Percentiles rank a stretch among this genome's conserved stretches.
Evolutionary conservation across 225 moss, liverwort and hornwort species (phyloP).

Genomic region (Ulota crispa): DNA sequence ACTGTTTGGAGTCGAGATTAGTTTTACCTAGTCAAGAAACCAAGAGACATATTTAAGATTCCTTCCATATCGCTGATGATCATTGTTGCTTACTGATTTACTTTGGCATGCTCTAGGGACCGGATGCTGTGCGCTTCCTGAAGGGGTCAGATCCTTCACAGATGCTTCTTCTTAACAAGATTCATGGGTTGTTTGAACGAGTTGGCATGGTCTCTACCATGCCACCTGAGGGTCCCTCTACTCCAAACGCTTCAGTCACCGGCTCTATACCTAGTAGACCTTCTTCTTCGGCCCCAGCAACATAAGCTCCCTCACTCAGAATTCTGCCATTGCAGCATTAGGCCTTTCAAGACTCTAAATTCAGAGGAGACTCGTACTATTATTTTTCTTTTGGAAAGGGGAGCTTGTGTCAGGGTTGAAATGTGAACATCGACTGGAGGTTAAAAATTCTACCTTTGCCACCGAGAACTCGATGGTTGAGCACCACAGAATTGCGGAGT

Average conservation of each 20-base stretch:
- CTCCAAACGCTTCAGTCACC: slow-evolving; percentile 42
- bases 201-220: slow-evolving; percentile 70
- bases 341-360: slow-evolving; percentile 4
- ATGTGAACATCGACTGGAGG: slow-evolving; percentile 14
- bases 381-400: background rate
- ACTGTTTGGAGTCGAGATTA: background rate
- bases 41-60: background rate
- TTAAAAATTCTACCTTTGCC: slow-evolving; percentile 8
- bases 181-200: slow-evolving; percentile 67
- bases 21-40: background rate
- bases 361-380: slow-evolving; percentile 6
- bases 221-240: slow-evolving; percentile 55
- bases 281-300: slow-evolving; percentile 48
- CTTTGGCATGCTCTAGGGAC: slow-evolving; percentile 51
- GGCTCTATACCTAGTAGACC: slow-evolving; percentile 45
- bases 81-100: slow-evolving; percentile 14
- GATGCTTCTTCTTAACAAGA: slow-evolving; percentile 67
- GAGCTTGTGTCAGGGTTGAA: slow-evolving; percentile 15
- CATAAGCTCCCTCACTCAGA: slow-evolving; percentile 17
- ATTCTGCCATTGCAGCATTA: slow-evolving; percentile 33
- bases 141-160: slow-evolving; percentile 67
- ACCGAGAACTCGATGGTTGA: slow-evolving; percentile 17
- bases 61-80: background rate
- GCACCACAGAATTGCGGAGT: slow-evolving; percentile 8
- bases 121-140: slow-evolving; percentile 59